Evolutionary conservation across 2,329 filamentous ascomycete genomes (phyloP).

Genomic region (Shiraia bambusicola): DNA sequence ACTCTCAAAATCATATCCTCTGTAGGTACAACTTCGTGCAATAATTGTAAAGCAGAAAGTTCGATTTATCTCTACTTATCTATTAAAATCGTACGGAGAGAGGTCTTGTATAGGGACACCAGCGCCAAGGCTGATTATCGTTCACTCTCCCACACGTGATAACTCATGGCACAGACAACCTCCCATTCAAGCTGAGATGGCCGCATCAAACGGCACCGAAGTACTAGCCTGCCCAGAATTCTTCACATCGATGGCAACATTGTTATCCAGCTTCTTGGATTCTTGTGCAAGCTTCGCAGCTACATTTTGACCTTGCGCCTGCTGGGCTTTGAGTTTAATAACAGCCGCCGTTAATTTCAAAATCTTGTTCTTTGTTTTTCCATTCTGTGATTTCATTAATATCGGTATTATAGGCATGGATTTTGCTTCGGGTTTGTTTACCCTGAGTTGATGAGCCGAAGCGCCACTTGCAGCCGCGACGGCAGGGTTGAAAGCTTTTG

Average conservation of each 20-base stretch:
- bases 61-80: no score
- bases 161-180: no score
- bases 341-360: constrained; percentile 59
- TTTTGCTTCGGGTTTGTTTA: constrained; percentile 5
- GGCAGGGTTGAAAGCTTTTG: constrained; percentile 56
- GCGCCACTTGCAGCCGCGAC: constrained; percentile 51
- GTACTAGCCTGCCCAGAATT: constrained; percentile 51
- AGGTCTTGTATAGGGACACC: no score
- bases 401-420: no score
- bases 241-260: constrained; percentile 52
- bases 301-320: constrained; percentile 55
- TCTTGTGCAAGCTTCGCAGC: constrained; percentile 50
- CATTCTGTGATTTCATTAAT: constrained; percentile 40
- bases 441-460: constrained; percentile 48
- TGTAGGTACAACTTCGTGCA: no score
- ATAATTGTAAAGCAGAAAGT: no score
- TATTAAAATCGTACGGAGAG: no score
- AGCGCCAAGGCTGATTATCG: no score
- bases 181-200: constrained; percentile 19
- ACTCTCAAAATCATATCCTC: no score
- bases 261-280: constrained; percentile 56
- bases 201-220: constrained; percentile 30
- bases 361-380: constrained; percentile 64
- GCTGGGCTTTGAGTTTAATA: constrained; percentile 54
- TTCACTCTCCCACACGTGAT: no score